phyloP scores from a whole-genome alignment of 305 asterid genomes.

The Fraxinus sp. region DNA sequence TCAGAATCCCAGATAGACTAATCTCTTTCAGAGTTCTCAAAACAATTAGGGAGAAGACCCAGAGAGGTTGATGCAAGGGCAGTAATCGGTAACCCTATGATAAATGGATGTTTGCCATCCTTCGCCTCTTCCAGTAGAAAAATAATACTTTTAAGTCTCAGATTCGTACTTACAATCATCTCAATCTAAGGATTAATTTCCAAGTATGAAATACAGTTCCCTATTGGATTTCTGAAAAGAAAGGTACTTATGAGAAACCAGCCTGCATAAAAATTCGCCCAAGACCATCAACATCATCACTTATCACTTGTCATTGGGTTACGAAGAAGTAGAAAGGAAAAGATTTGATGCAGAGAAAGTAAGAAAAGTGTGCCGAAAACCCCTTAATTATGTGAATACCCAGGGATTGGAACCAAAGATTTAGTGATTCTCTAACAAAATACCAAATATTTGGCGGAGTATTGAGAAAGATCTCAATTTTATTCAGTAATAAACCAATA shows the following conservation, averaged over 20 bases:
- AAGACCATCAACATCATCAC: background rate
- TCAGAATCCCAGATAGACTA: conserved; percentile 5
- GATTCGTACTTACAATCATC: conserved; percentile 13
- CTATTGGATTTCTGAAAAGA: conserved; percentile 1
- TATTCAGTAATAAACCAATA: background rate
- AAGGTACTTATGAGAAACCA: background rate
- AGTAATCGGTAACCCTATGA: conserved; percentile 4
- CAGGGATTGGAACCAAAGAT: background rate
- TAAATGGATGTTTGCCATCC: background rate
- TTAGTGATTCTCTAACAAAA: background rate
- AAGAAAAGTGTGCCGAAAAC: background rate
- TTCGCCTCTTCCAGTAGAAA: background rate
- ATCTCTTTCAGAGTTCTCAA: background rate
- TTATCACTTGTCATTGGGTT: background rate
- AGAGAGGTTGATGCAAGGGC: conserved; percentile 6
- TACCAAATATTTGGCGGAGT: background rate
- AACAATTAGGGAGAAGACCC: conserved; percentile 11
- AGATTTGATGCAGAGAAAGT: background rate
- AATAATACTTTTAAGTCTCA: background rate
- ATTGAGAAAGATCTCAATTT: background rate
- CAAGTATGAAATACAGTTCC: background rate
- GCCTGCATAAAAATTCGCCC: background rate
- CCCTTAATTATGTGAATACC: background rate
- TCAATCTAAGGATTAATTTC: conserved; percentile 16
- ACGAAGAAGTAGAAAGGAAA: background rate